A percentile compares a stretch with the other conserved stretches of the same genome.
These are phyloP conservation scores for Naganishia randhawae DNA, from an alignment of 768 basidiomycete genomes.

Conservation along the genomic window DNA sequence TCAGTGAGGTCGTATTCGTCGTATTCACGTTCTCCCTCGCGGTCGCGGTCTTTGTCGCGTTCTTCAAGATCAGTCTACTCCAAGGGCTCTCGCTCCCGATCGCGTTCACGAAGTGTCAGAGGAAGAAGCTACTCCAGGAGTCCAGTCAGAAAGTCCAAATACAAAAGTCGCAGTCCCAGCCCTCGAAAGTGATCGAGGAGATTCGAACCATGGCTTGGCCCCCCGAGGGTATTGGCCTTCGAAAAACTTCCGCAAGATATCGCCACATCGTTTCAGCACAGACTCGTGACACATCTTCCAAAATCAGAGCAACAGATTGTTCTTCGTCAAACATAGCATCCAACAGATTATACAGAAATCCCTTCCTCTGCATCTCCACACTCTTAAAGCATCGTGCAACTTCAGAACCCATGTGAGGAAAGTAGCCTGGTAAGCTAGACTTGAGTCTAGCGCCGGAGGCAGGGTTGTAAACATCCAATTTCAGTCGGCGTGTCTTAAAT, in stretches of 20 bases:
- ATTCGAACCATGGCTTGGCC: background rate
- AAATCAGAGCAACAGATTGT: background rate
- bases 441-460: no score
- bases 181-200: background rate
- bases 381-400: no score
- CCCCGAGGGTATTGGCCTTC: background rate
- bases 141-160: conserved; percentile 7
- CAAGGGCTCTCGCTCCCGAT: conserved; percentile 29
- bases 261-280: background rate
- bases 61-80: conserved; percentile 30
- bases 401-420: no score
- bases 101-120: conserved; percentile 25
- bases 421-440: no score
- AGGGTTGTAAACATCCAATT: no score
- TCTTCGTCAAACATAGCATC: background rate
- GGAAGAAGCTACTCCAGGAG: conserved; percentile 16
- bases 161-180: conserved; percentile 6
- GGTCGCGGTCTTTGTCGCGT: conserved; percentile 29
- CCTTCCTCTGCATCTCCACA: no score
- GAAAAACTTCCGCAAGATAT: background rate
- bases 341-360: background rate
- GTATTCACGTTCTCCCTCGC: conserved; percentile 28
- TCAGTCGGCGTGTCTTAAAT: no score
- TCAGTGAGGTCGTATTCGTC: conserved; percentile 32
- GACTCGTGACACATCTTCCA: background rate